Evolutionary conservation across 371 early-diverging fungal genomes (phyloP), one percentile per base, ranked within the genome.

Genomic region (Actinomucor elegans): DNA sequence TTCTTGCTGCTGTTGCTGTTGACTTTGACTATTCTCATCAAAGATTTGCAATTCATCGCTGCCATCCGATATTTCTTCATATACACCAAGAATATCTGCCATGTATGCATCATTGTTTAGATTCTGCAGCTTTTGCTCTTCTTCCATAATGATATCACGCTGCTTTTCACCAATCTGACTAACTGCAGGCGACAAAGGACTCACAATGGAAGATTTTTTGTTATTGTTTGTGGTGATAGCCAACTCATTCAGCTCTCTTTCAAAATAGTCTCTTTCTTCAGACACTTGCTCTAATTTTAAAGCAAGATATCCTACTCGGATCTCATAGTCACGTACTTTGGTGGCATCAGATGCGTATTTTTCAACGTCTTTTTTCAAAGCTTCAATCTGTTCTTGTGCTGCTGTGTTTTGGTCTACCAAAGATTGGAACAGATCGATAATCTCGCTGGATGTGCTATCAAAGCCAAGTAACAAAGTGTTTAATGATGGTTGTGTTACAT

Each of bases 281-380:
- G 73, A 64, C 1, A 69, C 57, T 29, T 73, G 77, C 15, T 73
- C 73, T 15, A 75, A 47, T 33, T 71, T 69, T n/a, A 65, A 55
- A 4, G 69, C 63, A 15, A 75, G 47, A 29, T 71, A 75, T 44
- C 71, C 71, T 8, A 75, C 69, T 21, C 75, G 67, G 7, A 75
- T 71, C 29, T 75, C 71, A 37, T 69, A 71, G 41, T 75, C 75
- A 21, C 75, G 44, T 3, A 68, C 71, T 58, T 75, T 75, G 4
- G 75, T 75, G 1, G 66, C 43, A 47, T 66, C 71, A 9, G 64
- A 62, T n/a, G 56, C 53, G 29, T 57, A 61, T 17, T 57, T 51
- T 35, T 66, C 71, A 8, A 67, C 60, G 7, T 69, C 55, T 10
- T 43, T n/a, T 59, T 71, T 47, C 17, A 75, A 29, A 46, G 54